Evolutionary conservation across 2,329 filamentous ascomycete species (phyloP), one percentile per base, ranked within the genome.

Genomic region (Ophiosphaerella korrae): DNA sequence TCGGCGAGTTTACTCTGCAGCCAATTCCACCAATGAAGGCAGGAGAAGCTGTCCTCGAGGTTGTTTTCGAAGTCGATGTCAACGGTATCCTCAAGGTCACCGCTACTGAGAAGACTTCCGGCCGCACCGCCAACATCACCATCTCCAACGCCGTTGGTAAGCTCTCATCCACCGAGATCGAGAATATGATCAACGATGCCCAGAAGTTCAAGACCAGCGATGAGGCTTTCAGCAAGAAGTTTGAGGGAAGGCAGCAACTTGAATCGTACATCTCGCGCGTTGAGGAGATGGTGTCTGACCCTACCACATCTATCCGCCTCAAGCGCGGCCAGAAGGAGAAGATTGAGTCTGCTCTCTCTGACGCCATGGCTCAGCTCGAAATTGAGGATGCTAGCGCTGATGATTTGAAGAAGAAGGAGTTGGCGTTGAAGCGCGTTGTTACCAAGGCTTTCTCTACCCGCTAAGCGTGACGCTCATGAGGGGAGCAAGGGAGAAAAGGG

Each of bases 21-120:
- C 94, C 93, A 39, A 93, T 83, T 78, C 92, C 82, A 79, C 83
- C 83, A 6, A 88, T 97, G 91, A 88, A 88, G 7, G 44, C 44
- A 9, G 44, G 44, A 76, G 94, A 99, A 76, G 90, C 94, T 67
- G 92, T 96, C 63, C 89, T 99, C 39, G 94, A 99, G 82, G 90
- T 93, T 67, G 92, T 97, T 77, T 97, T 99, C 80, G 94, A 99
- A 83, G 94, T 99, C 74, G 94, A 99, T 68, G 94, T 97, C 85
- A 99, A 99, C 84, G 94, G 94, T 88, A 96, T 97, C 77, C 88
- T 99, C 64, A 99, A 99, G 88, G 94, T 97, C 72, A 97, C 93
- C 59, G 94, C 94, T 65, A 97, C 93, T 41, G 94, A 99, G 86
- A 99, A 99, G 88, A 93, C 91, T 67, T 96, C 94, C 31, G 94